phyloP scores from a whole-genome alignment of 352 stramenopile genomes.

The Pythium dissimile region DNA sequence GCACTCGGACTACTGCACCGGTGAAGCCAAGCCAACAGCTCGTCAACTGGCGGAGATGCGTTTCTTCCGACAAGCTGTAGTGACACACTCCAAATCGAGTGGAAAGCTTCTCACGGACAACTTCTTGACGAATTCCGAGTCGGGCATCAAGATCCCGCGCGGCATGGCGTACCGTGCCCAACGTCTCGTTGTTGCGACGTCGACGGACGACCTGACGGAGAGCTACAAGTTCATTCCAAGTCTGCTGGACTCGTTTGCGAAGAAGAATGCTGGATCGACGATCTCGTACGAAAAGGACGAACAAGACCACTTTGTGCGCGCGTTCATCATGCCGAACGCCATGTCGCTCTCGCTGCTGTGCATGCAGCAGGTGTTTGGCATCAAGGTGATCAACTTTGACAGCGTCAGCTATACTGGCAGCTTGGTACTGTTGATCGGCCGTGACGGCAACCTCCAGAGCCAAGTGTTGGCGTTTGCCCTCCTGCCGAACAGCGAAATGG shows the following conservation, averaged over 20 bases:
- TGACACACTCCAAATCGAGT: conserved; percentile 75
- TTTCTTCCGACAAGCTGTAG: conserved; percentile 68
- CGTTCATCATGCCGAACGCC: conserved; percentile 67
- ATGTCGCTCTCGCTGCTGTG: conserved; percentile 38
- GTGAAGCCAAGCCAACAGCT: conserved; percentile 62
- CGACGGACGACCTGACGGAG: conserved; percentile 68
- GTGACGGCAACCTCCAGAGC: conserved; percentile 66
- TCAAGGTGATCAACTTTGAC: conserved; percentile 70
- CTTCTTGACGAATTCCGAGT: conserved; percentile 63
- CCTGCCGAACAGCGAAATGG: conserved; percentile 55
- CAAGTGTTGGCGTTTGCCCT: conserved; percentile 69
- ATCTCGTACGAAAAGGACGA: conserved; percentile 60
- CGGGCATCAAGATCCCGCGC: conserved; percentile 62
- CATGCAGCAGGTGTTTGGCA: conserved; percentile 65
- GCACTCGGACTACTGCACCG: conserved; percentile 64
- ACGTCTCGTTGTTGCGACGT: conserved; percentile 60
- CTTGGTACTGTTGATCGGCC: conserved; percentile 54
- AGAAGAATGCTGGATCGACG: conserved; percentile 66
- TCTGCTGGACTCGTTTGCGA: conserved; percentile 62
- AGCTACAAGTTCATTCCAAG: conserved; percentile 84
- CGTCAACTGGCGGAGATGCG: conserved; percentile 77
- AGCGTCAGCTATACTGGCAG: conserved; percentile 69
- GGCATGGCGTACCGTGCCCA: conserved; percentile 72
- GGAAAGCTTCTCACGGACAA: conserved; percentile 77
- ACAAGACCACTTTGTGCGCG: conserved; percentile 61